These are phyloP conservation scores for Daldinia bambusicola DNA, from an alignment of 495 filamentous ascomycete genomes.

Conservation along the genomic window DNA sequence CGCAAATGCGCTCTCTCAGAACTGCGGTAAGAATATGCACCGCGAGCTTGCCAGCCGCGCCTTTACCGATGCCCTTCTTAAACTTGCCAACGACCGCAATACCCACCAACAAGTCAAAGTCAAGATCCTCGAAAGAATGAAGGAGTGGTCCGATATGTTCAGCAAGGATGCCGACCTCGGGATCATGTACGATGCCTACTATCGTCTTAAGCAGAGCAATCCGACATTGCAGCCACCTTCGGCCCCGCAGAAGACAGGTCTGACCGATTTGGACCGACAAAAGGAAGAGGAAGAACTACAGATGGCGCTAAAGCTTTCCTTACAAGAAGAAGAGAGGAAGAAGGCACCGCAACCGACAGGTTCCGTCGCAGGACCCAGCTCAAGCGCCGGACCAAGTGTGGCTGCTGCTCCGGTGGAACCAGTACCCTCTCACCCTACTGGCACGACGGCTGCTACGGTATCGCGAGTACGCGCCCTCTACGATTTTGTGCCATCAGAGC, in stretches of 20 bases:
- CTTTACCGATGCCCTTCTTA: constrained; percentile 93
- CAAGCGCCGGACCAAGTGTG: constrained; percentile 39
- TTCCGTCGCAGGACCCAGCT: constrained; percentile 49
- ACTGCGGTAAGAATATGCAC: constrained; percentile 91
- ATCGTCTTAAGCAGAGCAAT: constrained; percentile 84
- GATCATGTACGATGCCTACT: constrained; percentile 96
- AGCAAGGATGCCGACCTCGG: constrained; percentile 88
- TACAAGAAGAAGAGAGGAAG: constrained; percentile 79
- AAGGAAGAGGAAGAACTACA: constrained; percentile 98
- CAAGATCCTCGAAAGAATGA: constrained; percentile 96
- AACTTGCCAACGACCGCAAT: constrained; percentile 91
- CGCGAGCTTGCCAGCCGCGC: constrained; percentile 92
- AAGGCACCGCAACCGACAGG: constrained; percentile 48
- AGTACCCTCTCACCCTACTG: constrained; percentile 57
- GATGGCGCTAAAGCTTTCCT: constrained; percentile 90
- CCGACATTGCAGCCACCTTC: constrained; percentile 92
- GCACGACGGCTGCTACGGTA: constrained; percentile 95
- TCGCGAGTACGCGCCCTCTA: constrained; percentile 93
- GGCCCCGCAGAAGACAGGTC: constrained; percentile 88
- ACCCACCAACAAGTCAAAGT: constrained; percentile 96
- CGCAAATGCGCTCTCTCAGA: constrained; percentile 93
- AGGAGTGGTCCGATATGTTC: constrained; percentile 96
- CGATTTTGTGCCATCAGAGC: constrained; percentile 93
- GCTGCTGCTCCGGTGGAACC: constrained; percentile 44
- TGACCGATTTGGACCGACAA: constrained; percentile 88